Evolutionary conservation across 2,329 filamentous ascomycete genomes (phyloP).

Genomic region (Aureobasidium namibiae): DNA sequence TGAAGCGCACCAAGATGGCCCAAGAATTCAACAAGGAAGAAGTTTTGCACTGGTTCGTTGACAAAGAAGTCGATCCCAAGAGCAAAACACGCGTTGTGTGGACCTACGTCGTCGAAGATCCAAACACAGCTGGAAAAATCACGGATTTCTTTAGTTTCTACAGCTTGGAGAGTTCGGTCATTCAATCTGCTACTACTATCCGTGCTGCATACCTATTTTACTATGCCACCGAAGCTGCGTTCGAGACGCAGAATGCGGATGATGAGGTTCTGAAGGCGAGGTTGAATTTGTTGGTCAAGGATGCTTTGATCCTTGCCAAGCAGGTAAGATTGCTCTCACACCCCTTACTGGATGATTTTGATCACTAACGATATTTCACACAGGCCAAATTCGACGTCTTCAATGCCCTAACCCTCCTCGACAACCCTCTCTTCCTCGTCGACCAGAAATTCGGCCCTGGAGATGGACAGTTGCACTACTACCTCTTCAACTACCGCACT

Average conservation of each 20-base stretch:
- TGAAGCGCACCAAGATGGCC: slow-evolving; percentile 72
- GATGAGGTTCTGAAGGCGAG: slow-evolving; percentile 51
- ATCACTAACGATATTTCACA: slow-evolving; percentile 25
- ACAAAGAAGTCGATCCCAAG: slow-evolving; percentile 47
- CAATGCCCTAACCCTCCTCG: slow-evolving; percentile 87
- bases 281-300: slow-evolving; percentile 70
- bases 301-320: slow-evolving; percentile 84
- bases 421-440: slow-evolving; percentile 88
- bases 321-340: slow-evolving; percentile 35
- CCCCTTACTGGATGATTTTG: neutral
- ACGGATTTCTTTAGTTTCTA: slow-evolving; percentile 98
- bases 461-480: slow-evolving; percentile 92
- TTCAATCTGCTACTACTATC: slow-evolving; percentile 71
- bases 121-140: slow-evolving; percentile 55
- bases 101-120: slow-evolving; percentile 78
- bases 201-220: slow-evolving; percentile 95
- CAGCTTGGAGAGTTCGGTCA: slow-evolving; percentile 78
- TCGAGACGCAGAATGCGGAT: slow-evolving; percentile 36
- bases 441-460: slow-evolving; percentile 91
- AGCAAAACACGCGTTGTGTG: slow-evolving; percentile 77
- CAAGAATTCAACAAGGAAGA: slow-evolving; percentile 75
- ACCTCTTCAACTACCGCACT: slow-evolving; percentile 93
- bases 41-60: slow-evolving; percentile 77
- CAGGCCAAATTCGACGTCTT: slow-evolving; percentile 80
- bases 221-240: slow-evolving; percentile 78